Conservation (phyloP, 2,329 filamentous ascomycete genomes). For the Akanthomyces uredinophilus region DNA sequence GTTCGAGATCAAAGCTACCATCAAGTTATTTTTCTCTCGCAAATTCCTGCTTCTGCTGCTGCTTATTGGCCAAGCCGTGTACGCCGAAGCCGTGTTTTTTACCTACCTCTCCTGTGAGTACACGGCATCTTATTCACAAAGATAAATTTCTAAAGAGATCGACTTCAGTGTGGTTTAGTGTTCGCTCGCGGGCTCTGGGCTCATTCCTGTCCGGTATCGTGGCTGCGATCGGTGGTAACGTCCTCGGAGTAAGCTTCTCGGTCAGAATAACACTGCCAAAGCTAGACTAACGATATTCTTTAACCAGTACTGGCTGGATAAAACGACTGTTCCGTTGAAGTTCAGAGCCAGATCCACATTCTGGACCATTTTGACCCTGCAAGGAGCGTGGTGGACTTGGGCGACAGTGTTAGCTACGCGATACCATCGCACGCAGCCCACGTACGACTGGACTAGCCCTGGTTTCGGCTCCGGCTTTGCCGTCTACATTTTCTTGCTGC, state of each 20-base stretch:
- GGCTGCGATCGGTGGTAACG: slow-evolving; percentile 59
- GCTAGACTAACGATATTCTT: slow-evolving; percentile 11
- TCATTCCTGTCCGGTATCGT: slow-evolving; percentile 66
- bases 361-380: slow-evolving; percentile 46
- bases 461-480: slow-evolving; percentile 64
- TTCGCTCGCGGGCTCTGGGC: slow-evolving; percentile 62
- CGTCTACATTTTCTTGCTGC: slow-evolving; percentile 61
- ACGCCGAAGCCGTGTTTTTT: slow-evolving; percentile 66
- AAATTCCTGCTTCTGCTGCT: slow-evolving; percentile 61
- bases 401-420: slow-evolving; percentile 59
- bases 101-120: slow-evolving; percentile 48
- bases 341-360: slow-evolving; percentile 52
- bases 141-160: background rate
- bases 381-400: slow-evolving; percentile 71
- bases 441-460: slow-evolving; percentile 58
- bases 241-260: slow-evolving; percentile 49
- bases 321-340: slow-evolving; percentile 48
- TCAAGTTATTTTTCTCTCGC: slow-evolving; percentile 53
- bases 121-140: too few species aligned
- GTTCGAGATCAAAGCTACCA: slow-evolving; percentile 55
- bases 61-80: slow-evolving; percentile 67
- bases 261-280: background rate
- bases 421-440: slow-evolving; percentile 51
- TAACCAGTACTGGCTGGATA: slow-evolving; percentile 51
- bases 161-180: slow-evolving; percentile 58